Evolutionary conservation across 164 flowering plant species (phyloP), one percentile per base, ranked within the genome.

Genomic region (Aristolochia californica): DNA sequence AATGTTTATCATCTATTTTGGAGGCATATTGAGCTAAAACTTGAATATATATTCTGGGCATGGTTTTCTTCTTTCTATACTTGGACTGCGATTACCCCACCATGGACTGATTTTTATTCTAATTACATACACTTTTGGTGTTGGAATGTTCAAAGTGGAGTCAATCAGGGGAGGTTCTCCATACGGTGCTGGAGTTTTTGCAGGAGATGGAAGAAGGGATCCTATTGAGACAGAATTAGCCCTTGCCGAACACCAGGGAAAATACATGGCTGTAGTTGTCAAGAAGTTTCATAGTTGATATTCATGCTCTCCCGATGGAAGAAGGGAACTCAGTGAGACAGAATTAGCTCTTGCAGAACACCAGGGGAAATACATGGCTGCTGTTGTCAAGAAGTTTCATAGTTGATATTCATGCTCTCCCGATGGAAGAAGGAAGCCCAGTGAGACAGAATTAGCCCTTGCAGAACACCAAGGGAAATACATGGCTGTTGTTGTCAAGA

Each of bases 101-200:
- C 89, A 83, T 61, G 89, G 89, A 9, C 83, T 85, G 91, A 58
- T 85, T 10, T 85, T 69, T 67, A 86, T 85, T 68, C 91, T 88
- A 25, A 79, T 85, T 50, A 88, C 88, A 2, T 83, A 85, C 75
- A 79, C 91, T 34, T 85, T 83, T 59, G 91, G 91, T n/a, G 79
- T 85, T 23, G 83, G 78, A 43, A 85, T 85, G 91, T 82, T 79
- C 68, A 68, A 68, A 53, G 72, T 81, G 81, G 85, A 83, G 43
- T 56, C 77, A 43, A 63, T 81, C 18, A 67, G 83, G 70, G 91
- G 91, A 2, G 91, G 91, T 18, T 74, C 85, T 57, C 91, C 91
- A 45, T 85, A 83, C 61, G 91, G 91, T 48, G 84, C 85, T 1
- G 91, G 88, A 61, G 81, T 72, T 40, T 78, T 65, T 60, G 73